phyloP scores from a whole-genome alignment of 1,139 yeast species.

The Geotrichum histeridarum region DNA sequence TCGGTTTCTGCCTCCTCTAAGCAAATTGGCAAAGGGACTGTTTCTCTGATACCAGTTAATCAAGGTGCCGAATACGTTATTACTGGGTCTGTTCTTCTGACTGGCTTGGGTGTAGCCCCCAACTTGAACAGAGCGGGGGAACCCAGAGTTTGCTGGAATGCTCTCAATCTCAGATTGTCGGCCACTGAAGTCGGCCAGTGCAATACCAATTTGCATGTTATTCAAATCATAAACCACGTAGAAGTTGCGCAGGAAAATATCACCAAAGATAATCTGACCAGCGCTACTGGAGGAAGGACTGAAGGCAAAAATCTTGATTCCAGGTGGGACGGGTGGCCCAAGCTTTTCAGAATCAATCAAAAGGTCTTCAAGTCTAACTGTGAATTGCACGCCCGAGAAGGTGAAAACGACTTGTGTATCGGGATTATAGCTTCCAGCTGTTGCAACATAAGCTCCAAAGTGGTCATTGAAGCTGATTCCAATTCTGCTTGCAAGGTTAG shows the following conservation, averaged over 20 bases:
- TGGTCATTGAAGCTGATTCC: slow-evolving; percentile 20
- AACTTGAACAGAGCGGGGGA: slow-evolving; percentile 20
- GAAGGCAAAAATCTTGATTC: slow-evolving; percentile 25
- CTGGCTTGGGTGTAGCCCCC: not conserved
- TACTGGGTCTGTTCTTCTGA: not conserved
- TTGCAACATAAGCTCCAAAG: slow-evolving; percentile 11
- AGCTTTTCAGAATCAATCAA: slow-evolving; percentile 23
- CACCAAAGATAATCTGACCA: slow-evolving; percentile 28
- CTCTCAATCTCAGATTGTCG: slow-evolving; percentile 19
- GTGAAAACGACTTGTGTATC: slow-evolving; percentile 19
- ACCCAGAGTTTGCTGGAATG: slow-evolving; percentile 16
- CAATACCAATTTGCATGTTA: slow-evolving; percentile 28
- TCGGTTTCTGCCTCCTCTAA: not conserved
- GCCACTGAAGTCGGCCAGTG: slow-evolving; percentile 24
- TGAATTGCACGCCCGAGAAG: slow-evolving; percentile 25
- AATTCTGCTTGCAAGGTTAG: slow-evolving; percentile 19
- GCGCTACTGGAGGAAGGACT: slow-evolving; percentile 23
- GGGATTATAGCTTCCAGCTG: slow-evolving; percentile 6
- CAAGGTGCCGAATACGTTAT: not conserved
- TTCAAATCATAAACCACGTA: slow-evolving; percentile 30
- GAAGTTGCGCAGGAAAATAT: slow-evolving; percentile 29
- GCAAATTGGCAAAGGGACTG: slow-evolving; percentile 4
- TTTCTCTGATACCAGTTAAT: not conserved
- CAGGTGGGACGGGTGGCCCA: slow-evolving; percentile 22
- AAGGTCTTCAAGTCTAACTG: slow-evolving; percentile 22